Base-by-base conservation (phyloP, 257 asterid genomes). In the Solanum stenotomum region DNA sequence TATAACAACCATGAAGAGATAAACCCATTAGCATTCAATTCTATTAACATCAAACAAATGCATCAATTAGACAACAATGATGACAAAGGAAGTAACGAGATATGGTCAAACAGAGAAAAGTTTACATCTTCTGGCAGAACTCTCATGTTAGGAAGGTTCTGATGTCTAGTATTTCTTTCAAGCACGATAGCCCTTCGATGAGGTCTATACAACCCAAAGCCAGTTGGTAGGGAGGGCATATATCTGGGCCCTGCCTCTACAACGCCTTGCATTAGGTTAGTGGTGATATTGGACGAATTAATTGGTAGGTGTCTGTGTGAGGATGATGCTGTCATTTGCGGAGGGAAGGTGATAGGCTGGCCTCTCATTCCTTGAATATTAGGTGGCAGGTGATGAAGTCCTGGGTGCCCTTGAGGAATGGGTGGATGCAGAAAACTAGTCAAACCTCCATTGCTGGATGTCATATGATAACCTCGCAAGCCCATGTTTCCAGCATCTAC, bases 101-200 rank as follows among this genome's bases (percentile, higher is more conserved):
- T n/a, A 86, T 44, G 85, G 49, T 27, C 84, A 78, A 78, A 78
- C 63, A 78, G 85, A 37, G 76, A 79, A 76, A 84, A 90, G 16
- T 76, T 91, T 95, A 94, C 99, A 88, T 96, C 98, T 93, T 95
- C 98, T n/a, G 98, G 98, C 86, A 95, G 90, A 92, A 95, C 91
- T 94, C 99, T 93, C 94, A 93, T 87, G 87, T 92, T 93, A 86
- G 97, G 95, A 89, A 93, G 87, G 87, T 49, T 92, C 27, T 92
- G 94, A 74, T 90, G 95, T 89, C 97, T 90, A 18, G 70, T 81
- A 89, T 83, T 92, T 75, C 93, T 70, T 67, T 92, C 96, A 25
- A 92, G 76, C 83, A 91, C 70, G 87, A 91, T 89, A 82, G 93
- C 98, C 92, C 98, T 92, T 56, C 87, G 92, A 70, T 91, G 97